Evolutionary conservation across 805 yeast genomes (phyloP), one percentile per base, ranked within the genome.

Genomic region (Starmerella cellae): DNA sequence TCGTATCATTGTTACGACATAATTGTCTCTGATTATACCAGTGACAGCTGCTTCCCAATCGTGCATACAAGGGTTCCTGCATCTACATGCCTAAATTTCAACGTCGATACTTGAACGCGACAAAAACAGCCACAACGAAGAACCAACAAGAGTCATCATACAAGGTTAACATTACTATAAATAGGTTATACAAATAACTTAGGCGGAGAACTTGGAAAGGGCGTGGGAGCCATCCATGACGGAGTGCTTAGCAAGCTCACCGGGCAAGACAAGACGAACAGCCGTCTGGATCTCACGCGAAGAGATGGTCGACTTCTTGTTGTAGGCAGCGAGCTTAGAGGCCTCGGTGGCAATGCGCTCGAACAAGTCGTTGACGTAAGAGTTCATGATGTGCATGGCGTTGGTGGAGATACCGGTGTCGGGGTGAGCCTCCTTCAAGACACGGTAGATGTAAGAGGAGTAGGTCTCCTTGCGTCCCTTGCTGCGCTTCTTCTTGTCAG

Each of bases 281-380:
- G 97, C 96, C 58, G 96, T 87, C 75, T 87, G 96, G 61, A 87
- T 87, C 74, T 87, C 96, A 74, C 96, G 84, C 50, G 96, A 93
- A 55, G 95, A 84, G 63, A 88, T 87, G 58, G 97, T 87, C 48
- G 95, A 83, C 73, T 85, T 87, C 76, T 85, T 85, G 82, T 87
- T 87, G 81, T 87, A 87, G 63, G 95, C 94, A 70, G 96, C 96
- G 61, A 88, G 79, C 73, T 87, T 88, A 56, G 96, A 87, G 60
- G 96, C 95, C 74, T 87, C 96, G 60, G 88, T 70, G 59, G 96
- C 96, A 60, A 88, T 82, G 75, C 97, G 87, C 75, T 87, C 96
- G 64, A 87, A 88, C 65, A 87, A 84, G 70, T 88, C 96, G 72
- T 85, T 87, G 58, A 88, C 96, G 60, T 88, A 88, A 35, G 96